Percentiles rank a stretch among this genome's conserved stretches.
Evolutionary conservation across 805 yeast genomes (phyloP).

Genomic region (Saturnispora gosingensis): DNA sequence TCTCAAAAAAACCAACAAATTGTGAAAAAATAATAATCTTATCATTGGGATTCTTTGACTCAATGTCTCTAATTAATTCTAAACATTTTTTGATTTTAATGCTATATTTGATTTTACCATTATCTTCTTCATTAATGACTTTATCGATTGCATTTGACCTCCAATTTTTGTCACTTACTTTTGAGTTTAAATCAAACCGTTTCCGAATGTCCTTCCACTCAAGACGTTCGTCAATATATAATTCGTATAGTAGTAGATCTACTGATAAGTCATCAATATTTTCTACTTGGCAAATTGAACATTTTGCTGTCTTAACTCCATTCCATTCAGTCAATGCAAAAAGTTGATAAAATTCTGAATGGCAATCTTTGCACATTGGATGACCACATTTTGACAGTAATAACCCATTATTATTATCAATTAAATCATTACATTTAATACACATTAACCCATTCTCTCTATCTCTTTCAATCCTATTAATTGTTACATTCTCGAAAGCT

Average conservation of each 20-base stretch:
- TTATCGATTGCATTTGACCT: conserved; percentile 21
- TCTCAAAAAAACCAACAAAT: conserved; percentile 70
- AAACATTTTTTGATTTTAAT: conserved; percentile 63
- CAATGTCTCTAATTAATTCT: conserved; percentile 45
- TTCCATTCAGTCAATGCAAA: conserved; percentile 28
- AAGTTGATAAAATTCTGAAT: conserved; percentile 42
- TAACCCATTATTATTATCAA: conserved; percentile 34
- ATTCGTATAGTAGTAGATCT: conserved; percentile 44
- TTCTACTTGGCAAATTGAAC: conserved; percentile 42
- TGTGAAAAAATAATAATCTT: conserved; percentile 81
- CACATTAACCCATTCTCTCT: conserved; percentile 41
- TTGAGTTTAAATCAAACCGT: conserved; percentile 17
- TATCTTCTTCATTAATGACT: conserved; percentile 23
- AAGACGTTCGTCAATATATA: conserved; percentile 28
- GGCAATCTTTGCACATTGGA: conserved; percentile 52
- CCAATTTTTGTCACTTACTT: conserved; percentile 20
- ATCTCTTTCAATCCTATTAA: conserved; percentile 28
- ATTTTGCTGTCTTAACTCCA: conserved; percentile 34
- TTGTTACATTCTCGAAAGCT: conserved; percentile 15
- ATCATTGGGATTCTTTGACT: conserved; percentile 45
- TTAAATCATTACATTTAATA: conserved; percentile 54
- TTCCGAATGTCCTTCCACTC: conserved; percentile 19
- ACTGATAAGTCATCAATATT: conserved; percentile 33
- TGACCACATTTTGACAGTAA: conserved; percentile 66
- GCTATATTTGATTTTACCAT: conserved; percentile 45